These are phyloP conservation scores for Nigrospora oryzae DNA, from an alignment of 2,329 filamentous ascomycete species.

Conservation along the genomic window DNA sequence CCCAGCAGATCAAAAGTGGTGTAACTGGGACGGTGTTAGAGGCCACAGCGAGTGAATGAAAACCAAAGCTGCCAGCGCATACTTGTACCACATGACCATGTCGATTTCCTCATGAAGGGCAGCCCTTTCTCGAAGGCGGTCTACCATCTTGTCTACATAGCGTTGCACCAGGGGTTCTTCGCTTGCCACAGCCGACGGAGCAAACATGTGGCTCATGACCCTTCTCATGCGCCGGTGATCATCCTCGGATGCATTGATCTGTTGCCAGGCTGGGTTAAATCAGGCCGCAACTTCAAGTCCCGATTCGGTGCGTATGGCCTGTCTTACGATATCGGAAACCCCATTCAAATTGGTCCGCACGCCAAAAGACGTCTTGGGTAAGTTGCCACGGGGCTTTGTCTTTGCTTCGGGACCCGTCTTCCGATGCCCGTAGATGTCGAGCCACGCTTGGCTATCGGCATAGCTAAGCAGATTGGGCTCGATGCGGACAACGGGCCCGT, in stretches of 20 bases:
- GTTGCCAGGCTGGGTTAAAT: too few species aligned
- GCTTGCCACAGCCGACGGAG: conserved; percentile 8
- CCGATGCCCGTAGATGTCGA: conserved; percentile 30
- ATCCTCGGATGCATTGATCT: not conserved
- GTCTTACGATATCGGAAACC: not conserved
- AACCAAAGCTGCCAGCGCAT: not conserved
- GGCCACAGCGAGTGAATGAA: too few species aligned
- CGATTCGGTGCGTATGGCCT: too few species aligned
- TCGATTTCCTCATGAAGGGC: not conserved
- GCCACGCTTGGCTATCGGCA: conserved; percentile 26
- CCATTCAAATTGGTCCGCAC: not conserved
- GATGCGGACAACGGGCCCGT: conserved; percentile 4
- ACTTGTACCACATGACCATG: conserved; percentile 7
- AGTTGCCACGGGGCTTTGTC: not conserved
- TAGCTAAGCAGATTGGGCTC: conserved; percentile 27
- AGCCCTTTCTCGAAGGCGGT: not conserved
- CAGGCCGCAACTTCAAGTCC: too few species aligned
- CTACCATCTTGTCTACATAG: conserved; percentile 7
- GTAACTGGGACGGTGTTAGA: not conserved
- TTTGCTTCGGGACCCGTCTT: not conserved
- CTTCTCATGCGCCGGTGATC: conserved; percentile 3
- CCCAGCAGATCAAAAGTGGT: not conserved
- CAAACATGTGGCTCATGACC: conserved; percentile 10
- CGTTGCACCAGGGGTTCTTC: conserved; percentile 10
- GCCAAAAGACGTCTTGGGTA: not conserved